Evolutionary conservation across 202 grass and related monocot genomes (phyloP).

Genomic region (Panicum hallii): DNA sequence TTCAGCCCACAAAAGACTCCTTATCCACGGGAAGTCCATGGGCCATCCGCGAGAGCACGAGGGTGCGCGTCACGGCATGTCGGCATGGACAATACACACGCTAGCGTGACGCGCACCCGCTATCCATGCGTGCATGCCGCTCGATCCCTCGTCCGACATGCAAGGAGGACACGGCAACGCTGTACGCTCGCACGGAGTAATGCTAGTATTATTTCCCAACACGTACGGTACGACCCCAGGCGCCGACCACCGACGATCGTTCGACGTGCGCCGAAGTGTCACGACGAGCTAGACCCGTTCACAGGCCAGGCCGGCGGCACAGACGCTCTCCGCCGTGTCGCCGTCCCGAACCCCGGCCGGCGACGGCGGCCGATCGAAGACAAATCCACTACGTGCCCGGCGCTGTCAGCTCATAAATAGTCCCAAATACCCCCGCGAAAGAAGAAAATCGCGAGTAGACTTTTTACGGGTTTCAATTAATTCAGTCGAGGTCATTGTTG

Average conservation of each 20-base stretch:
- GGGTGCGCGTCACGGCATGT: too few relatives aligned
- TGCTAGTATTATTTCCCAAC: too few relatives aligned
- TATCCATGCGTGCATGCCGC: too few relatives aligned
- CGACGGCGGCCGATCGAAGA: constrained; percentile 4
- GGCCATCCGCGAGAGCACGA: too few relatives aligned
- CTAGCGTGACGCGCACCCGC: too few relatives aligned
- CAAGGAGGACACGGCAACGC: not conserved
- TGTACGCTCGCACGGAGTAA: not conserved
- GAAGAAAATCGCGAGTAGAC: not conserved
- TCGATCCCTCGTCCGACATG: too few relatives aligned
- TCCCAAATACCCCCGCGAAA: not conserved
- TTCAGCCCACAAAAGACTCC: too few relatives aligned
- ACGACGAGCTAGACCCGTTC: not conserved
- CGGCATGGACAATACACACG: too few relatives aligned
- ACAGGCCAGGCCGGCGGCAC: not conserved
- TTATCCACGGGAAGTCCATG: too few relatives aligned
- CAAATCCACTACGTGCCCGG: not conserved
- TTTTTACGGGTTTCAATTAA: not conserved
- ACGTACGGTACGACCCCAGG: not conserved
- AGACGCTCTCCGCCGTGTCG: not conserved
- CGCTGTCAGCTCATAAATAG: not conserved
- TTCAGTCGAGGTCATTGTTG: constrained; percentile 3
- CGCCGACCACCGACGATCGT: not conserved
- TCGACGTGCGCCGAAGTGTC: not conserved
- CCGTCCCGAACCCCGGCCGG: not conserved